These are phyloP conservation scores for Diaporthe vexans DNA, from an alignment of 2,329 filamentous ascomycete genomes.

Conservation along the genomic window DNA sequence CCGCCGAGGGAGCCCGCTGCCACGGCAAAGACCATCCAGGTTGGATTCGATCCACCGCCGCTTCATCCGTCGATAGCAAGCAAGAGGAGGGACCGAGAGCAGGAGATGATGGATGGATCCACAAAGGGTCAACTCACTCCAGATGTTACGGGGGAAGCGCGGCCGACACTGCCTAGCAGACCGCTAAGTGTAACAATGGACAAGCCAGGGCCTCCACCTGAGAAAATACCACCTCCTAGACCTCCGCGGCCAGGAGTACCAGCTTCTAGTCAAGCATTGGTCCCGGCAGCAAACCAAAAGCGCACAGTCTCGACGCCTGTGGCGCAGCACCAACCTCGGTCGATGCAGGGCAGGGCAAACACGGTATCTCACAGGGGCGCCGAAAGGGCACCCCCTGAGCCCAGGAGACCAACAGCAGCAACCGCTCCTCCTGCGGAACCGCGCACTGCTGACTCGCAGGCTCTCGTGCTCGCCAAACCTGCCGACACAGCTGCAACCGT, in stretches of 20 bases:
- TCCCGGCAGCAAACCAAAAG: conserved; percentile 51
- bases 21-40: conserved; percentile 52
- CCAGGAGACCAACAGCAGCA: conserved; percentile 48
- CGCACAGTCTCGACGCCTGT: conserved; percentile 62
- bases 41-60: conserved; percentile 65
- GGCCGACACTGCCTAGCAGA: conserved; percentile 65
- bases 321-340: conserved; percentile 58
- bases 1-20: conserved; percentile 56
- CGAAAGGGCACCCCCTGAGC: conserved; percentile 55
- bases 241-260: conserved; percentile 55
- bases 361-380: conserved; percentile 61
- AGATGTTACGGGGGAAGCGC: conserved; percentile 59
- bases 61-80: conserved; percentile 63
- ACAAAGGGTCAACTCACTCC: conserved; percentile 55
- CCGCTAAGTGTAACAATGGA: conserved; percentile 56
- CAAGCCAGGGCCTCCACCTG: conserved; percentile 46
- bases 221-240: conserved; percentile 59
- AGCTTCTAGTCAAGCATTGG: conserved; percentile 24
- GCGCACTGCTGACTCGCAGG: conserved; percentile 26
- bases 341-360: conserved; percentile 61
- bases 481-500: conserved; percentile 61
- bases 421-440: conserved; percentile 23
- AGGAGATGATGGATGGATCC: conserved; percentile 56
- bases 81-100: conserved; percentile 61
- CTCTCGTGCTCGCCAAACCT: conserved; percentile 39